Evolutionary conservation across 2,329 filamentous ascomycete species (phyloP).

Genomic region (Endothia cerciana): DNA sequence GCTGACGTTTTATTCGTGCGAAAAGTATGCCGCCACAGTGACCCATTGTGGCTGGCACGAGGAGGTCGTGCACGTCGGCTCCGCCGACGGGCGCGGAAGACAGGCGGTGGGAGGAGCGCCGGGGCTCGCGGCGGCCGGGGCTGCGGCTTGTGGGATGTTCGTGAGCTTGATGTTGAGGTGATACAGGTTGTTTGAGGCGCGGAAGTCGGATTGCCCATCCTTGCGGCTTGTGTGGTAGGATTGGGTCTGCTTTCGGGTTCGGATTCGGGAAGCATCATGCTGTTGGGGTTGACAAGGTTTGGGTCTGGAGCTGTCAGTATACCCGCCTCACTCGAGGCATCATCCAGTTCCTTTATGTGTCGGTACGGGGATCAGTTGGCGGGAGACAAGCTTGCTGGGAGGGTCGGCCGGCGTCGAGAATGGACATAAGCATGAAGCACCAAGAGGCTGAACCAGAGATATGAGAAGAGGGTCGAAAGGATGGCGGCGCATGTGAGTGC

Average conservation of each 20-base stretch:
- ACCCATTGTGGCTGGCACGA: slow-evolving; percentile 43
- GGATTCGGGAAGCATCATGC: not conserved
- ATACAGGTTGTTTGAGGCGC: not conserved
- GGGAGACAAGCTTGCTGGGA: not conserved
- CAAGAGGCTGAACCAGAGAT: not conserved
- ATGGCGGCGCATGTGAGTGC: slow-evolving; percentile 25
- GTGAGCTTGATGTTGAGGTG: slow-evolving; percentile 1
- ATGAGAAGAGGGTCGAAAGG: slow-evolving; percentile 6
- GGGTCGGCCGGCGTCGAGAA: slow-evolving; percentile 12
- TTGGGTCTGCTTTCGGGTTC: not conserved
- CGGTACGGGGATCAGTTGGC: slow-evolving; percentile 17
- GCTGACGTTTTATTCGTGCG: slow-evolving; percentile 46
- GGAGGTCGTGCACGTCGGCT: slow-evolving; percentile 38
- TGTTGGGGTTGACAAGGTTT: not conserved
- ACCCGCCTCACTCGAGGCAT: slow-evolving; percentile 26
- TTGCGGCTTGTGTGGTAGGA: not conserved
- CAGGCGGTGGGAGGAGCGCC: slow-evolving; percentile 11
- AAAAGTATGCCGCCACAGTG: slow-evolving; percentile 39
- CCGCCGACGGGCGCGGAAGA: not conserved
- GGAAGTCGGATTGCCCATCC: not conserved
- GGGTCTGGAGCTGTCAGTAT: slow-evolving; percentile 27
- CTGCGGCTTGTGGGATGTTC: slow-evolving; percentile 4
- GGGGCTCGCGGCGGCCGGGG: not conserved
- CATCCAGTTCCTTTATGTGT: not conserved
- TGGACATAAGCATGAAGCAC: not conserved